Percentiles rank a stretch among this genome's conserved stretches.
Evolutionary conservation across 2,329 filamentous ascomycete species (phyloP).

Genomic region (Grosmannia huntii): DNA sequence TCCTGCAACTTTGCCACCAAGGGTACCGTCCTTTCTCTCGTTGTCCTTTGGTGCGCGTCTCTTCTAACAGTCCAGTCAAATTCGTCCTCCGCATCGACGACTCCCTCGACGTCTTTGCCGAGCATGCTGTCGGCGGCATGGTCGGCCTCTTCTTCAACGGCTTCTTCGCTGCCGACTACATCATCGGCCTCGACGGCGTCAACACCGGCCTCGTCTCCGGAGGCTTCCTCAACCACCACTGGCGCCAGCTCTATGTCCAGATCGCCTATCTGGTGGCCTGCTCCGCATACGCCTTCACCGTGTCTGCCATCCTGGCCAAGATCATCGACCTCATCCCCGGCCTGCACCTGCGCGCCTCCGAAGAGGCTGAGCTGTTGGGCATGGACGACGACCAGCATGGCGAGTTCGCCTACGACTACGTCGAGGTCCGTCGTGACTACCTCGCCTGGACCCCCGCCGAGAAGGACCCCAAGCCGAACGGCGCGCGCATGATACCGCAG

Average conservation of each 20-base stretch:
- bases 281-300: constrained; percentile 56
- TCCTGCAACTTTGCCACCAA: constrained; percentile 58
- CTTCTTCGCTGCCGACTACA: constrained; percentile 55
- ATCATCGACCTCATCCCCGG: constrained; percentile 64
- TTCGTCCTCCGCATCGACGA: constrained; percentile 54
- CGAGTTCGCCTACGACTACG: constrained; percentile 84
- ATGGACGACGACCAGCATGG: constrained; percentile 88
- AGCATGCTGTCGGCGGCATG: constrained; percentile 57
- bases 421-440: constrained; percentile 79
- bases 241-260: constrained; percentile 64
- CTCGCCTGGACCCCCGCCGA: constrained; percentile 75
- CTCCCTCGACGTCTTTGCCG: constrained; percentile 59
- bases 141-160: constrained; percentile 61
- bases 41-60: neutral
- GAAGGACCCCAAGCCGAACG: constrained; percentile 45
- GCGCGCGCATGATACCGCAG: constrained; percentile 48
- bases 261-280: constrained; percentile 60
- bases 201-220: constrained; percentile 52
- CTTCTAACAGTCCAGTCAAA: constrained; percentile 27
- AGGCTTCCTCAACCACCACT: constrained; percentile 67
- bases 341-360: constrained; percentile 64
- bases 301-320: constrained; percentile 63
- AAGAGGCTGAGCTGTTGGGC: constrained; percentile 72
- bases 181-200: constrained; percentile 65
- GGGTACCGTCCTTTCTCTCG: constrained; percentile 13